Evolutionary conservation across 2,329 filamentous ascomycete genomes (phyloP).

Genomic region (Xylaria sp.): DNA sequence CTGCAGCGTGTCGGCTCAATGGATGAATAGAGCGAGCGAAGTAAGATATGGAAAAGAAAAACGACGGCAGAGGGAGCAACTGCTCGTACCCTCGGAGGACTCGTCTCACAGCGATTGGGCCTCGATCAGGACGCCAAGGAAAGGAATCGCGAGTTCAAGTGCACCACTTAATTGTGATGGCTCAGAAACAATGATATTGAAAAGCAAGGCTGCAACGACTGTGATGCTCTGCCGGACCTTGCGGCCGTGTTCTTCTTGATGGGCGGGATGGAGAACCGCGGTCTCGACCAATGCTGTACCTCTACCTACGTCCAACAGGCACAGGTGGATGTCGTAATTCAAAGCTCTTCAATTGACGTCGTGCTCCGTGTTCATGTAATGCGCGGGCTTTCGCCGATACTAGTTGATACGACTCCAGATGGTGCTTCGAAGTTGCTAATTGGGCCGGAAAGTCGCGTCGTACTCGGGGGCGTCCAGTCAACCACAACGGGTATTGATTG

Average conservation of each 20-base stretch:
- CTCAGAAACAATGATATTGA: constrained; percentile 1
- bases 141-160: constrained; percentile 1
- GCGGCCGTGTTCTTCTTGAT: neutral
- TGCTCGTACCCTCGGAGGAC: constrained; percentile 10
- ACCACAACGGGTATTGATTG: constrained; percentile 9
- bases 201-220: constrained; percentile 5
- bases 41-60: constrained; percentile 14
- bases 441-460: constrained; percentile 16
- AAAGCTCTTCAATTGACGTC: constrained; percentile 1
- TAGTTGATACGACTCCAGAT: constrained; percentile 11
- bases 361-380: neutral
- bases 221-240: constrained; percentile 1
- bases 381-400: neutral
- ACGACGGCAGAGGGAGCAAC: constrained; percentile 1
- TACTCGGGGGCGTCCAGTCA: constrained; percentile 17
- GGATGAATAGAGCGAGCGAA: constrained; percentile 22
- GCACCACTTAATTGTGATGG: constrained; percentile 7
- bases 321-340: constrained; percentile 10
- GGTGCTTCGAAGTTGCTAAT: constrained; percentile 13
- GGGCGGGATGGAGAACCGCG: constrained; percentile 11
- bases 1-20: constrained; percentile 27
- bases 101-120: neutral
- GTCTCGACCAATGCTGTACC: constrained; percentile 4
- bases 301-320: constrained; percentile 9
- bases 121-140: constrained; percentile 1